A percentile compares a stretch with the other conserved stretches of the same genome.
phyloP scores from a whole-genome alignment of 2,329 filamentous ascomycete genomes.

The Lizonia empirigonia region DNA sequence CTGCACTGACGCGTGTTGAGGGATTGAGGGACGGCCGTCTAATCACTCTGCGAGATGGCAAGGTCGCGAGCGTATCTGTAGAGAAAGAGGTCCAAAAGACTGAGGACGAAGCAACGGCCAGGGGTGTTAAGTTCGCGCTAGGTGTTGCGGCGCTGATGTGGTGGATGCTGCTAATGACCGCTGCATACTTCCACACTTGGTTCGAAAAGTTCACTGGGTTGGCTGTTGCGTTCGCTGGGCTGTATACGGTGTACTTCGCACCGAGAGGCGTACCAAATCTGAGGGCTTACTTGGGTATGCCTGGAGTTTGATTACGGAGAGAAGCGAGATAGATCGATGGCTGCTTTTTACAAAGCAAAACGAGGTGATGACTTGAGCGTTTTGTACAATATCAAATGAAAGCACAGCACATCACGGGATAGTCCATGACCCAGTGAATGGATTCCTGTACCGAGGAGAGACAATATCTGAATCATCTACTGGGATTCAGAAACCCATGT shows the following conservation, averaged over 20 bases:
- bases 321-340: background rate
- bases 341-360: background rate
- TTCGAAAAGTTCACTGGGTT: conserved; percentile 77
- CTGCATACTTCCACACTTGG: conserved; percentile 98
- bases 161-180: conserved; percentile 99
- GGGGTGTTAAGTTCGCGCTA: conserved; percentile 60
- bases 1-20: conserved; percentile 58
- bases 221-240: conserved; percentile 53
- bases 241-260: conserved; percentile 56
- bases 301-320: conserved; percentile 44
- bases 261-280: conserved; percentile 52
- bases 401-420: too few relatives aligned
- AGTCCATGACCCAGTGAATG: too few relatives aligned
- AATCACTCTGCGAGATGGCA: conserved; percentile 70
- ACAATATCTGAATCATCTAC: too few relatives aligned
- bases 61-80: conserved; percentile 56
- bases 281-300: conserved; percentile 54
- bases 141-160: conserved; percentile 72
- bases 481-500: too few relatives aligned
- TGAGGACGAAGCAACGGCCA: conserved; percentile 47
- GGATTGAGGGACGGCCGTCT: conserved; percentile 65
- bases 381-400: conserved; percentile 1
- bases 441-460: too few relatives aligned
- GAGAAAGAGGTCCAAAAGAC: conserved; percentile 51
- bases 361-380: background rate